Conservation (phyloP, 306 rosid genomes). For the Vigna unguiculata region DNA sequence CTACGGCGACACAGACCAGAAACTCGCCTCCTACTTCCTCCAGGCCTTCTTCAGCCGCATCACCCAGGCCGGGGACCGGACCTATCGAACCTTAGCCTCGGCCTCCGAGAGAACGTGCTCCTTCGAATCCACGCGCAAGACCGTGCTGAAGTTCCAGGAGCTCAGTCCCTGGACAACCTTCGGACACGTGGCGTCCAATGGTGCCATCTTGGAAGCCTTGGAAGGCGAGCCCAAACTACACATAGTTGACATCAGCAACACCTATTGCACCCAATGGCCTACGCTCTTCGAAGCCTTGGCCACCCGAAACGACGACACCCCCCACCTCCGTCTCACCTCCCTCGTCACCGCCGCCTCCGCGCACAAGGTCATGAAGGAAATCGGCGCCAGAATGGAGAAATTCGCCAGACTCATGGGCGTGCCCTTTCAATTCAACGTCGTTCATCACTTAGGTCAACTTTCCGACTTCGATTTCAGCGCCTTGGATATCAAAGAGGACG, state of each 20-base stretch:
- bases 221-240: conserved; percentile 82
- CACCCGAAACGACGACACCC: conserved; percentile 79
- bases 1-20: conserved; percentile 86
- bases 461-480: conserved; percentile 60
- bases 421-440: conserved; percentile 79
- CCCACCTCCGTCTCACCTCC: conserved; percentile 74
- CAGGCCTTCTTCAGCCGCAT: conserved; percentile 84
- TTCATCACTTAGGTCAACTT: conserved; percentile 77
- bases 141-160: conserved; percentile 82
- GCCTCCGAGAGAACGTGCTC: conserved; percentile 81
- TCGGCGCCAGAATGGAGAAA: conserved; percentile 82
- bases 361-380: conserved; percentile 79
- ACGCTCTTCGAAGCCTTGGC: conserved; percentile 89
- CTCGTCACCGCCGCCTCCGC: conserved; percentile 54
- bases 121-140: conserved; percentile 80
- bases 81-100: conserved; percentile 62
- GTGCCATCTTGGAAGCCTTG: conserved; percentile 85
- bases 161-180: conserved; percentile 95
- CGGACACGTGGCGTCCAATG: conserved; percentile 94
- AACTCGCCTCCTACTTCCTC: conserved; percentile 78
- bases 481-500: conserved; percentile 68
- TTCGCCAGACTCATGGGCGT: conserved; percentile 95
- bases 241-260: conserved; percentile 81
- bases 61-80: conserved; percentile 78
- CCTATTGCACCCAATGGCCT: conserved; percentile 98